A percentile compares a stretch with the other conserved stretches of the same genome.
Conservation (phyloP, 2,329 filamentous ascomycete genomes). For the Exserohilum rostratum region DNA sequence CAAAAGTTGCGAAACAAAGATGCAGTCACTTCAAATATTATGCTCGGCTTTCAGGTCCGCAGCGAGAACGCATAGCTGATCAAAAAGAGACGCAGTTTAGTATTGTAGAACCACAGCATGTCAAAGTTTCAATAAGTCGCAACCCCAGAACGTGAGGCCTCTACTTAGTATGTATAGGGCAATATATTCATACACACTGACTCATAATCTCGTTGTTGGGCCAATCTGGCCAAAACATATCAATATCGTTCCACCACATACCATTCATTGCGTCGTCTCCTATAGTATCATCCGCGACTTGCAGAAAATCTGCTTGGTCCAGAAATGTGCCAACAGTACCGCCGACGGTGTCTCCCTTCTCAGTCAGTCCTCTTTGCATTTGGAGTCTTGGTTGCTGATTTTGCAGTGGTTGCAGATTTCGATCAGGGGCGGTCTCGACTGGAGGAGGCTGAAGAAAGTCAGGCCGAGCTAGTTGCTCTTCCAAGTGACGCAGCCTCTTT, state of each 20-base stretch:
- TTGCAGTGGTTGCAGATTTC: neutral
- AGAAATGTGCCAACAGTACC: neutral
- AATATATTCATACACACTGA: neutral
- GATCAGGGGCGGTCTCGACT: neutral
- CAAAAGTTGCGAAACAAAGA: conserved; percentile 57
- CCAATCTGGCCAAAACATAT: conserved; percentile 1
- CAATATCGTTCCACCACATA: neutral
- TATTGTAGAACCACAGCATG: neutral
- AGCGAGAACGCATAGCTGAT: neutral
- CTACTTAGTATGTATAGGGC: neutral
- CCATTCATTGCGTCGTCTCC: neutral
- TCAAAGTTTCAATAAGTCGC: neutral
- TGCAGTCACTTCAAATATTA: conserved; percentile 58
- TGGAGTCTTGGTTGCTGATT: neutral
- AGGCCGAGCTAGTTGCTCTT: neutral
- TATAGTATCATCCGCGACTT: neutral
- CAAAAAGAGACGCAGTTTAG: neutral
- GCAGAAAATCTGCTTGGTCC: neutral
- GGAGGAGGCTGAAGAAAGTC: neutral
- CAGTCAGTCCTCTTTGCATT: neutral
- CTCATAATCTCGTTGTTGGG: neutral
- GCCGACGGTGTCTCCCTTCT: neutral
- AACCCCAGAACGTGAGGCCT: neutral
- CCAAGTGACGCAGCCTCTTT: neutral
- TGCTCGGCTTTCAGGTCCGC: conserved; percentile 54